Percentiles rank a stretch among this genome's conserved stretches.
Evolutionary conservation across 345 rosid genomes (phyloP).

Genomic region (Populus simonii): DNA sequence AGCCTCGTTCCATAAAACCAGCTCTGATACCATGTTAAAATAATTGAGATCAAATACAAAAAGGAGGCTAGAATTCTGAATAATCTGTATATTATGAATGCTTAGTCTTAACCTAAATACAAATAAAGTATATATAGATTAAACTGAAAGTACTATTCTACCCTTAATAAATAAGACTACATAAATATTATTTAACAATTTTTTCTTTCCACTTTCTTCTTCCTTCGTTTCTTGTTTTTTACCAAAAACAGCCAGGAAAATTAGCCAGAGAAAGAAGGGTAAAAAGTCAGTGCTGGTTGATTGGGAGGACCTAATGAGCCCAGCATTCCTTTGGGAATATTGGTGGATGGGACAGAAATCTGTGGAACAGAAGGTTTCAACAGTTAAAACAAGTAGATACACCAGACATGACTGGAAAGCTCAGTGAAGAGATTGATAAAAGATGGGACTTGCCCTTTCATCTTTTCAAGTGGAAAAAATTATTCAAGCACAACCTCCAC

Average conservation of each 20-base stretch:
- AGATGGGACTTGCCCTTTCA: conserved; percentile 42
- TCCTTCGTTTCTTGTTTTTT: conserved; percentile 23
- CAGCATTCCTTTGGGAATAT: conserved; percentile 53
- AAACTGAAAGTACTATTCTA: no score
- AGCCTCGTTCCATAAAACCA: no score
- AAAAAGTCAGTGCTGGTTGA: conserved; percentile 30
- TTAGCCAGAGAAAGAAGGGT: conserved; percentile 1
- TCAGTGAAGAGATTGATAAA: conserved; percentile 29
- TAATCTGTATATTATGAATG: no score
- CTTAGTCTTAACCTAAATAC: no score
- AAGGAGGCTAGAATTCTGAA: no score
- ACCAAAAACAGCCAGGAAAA: conserved; percentile 27
- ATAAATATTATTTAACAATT: neutral
- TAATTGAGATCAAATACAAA: no score
- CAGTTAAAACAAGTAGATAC: conserved; percentile 60
- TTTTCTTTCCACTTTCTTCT: neutral
- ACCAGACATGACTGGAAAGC: conserved; percentile 49
- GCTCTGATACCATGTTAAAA: no score
- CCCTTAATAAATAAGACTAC: no score
- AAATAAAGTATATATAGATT: no score
- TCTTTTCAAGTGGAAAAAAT: conserved; percentile 22
- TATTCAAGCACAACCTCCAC: neutral
- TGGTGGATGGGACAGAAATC: conserved; percentile 82
- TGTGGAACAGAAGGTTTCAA: conserved; percentile 68
- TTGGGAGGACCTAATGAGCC: conserved; percentile 41